Base-by-base conservation (phyloP, 495 filamentous ascomycete species). In the Lophium mytilinum region DNA sequence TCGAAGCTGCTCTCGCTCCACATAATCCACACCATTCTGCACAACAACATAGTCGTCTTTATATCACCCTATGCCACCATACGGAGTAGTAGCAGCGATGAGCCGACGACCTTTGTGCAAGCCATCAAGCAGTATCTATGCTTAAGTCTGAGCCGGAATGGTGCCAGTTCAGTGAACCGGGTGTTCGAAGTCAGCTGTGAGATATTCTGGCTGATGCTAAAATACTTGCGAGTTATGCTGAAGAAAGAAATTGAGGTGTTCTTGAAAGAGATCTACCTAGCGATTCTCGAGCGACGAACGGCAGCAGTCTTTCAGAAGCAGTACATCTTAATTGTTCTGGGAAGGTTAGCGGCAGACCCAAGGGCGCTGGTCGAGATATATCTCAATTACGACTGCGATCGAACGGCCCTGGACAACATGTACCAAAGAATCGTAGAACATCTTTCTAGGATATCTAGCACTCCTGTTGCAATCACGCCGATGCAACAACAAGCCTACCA, bases 161-260 rank as follows among this genome's bases (percentile, higher is more conserved):
- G 90, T 46, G 88, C 92, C 9, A 96, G 90, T 70, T 88, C 90
- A 3, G 89, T 95, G 30, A 86, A 86, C 54, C 80, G 79, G 60
- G 88, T 99, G 0, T 99, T 96, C 71, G 92, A 97, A 65, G 88
- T 95, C 35, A 89, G 87, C 71, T 95, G 90, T 64, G 94, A 97
- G 71, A 95, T 97, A 5, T 97, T 99, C 70, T 96, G 90, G 90
- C 71, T 96, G 56, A 95, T 96, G 84, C 71, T 96, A 5, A 94
- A 90, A 67, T 80, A 92, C 71, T 89, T 97, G 83, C 81, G 94
- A 59, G 86, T 92, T 0, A 86, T 89, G 69, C 86, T 97, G 70
- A 98, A 97, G 85, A 95, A 96, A 82, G 94, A 99, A 69, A 87
- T 97, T 49, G 94, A 97, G 70, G 90, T 99, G 1, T 96, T 97